Evolutionary conservation across 2,329 filamentous ascomycete genomes (phyloP).

Genomic region (Fusarium longipes): DNA sequence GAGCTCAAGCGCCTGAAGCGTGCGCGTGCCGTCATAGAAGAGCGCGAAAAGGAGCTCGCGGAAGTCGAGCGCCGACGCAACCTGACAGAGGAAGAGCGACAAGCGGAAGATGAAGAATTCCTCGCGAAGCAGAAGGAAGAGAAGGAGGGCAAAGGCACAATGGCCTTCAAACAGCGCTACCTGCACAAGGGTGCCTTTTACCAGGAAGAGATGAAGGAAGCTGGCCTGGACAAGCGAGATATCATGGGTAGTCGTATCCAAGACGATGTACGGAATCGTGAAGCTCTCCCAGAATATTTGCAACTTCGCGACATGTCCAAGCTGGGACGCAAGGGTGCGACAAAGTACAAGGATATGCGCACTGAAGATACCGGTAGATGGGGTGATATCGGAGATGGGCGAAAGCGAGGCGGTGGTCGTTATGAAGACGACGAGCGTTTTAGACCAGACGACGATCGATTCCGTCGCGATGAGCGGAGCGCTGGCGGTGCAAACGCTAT

Average conservation of each 20-base stretch:
- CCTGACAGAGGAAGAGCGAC: constrained; percentile 86
- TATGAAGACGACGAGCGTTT: constrained; percentile 73
- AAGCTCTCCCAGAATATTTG: constrained; percentile 88
- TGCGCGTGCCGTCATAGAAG: constrained; percentile 85
- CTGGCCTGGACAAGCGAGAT: constrained; percentile 82
- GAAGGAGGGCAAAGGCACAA: constrained; percentile 80
- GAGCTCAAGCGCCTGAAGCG: constrained; percentile 91
- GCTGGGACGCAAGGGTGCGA: constrained; percentile 89
- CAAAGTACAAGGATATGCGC: constrained; percentile 88
- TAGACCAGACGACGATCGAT: constrained; percentile 69
- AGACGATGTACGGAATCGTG: constrained; percentile 85
- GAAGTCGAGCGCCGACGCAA: constrained; percentile 90
- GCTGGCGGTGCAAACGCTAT: constrained; percentile 76
- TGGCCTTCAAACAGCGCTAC: constrained; percentile 94
- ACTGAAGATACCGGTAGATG: constrained; percentile 91
- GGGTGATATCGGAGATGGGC: constrained; percentile 72
- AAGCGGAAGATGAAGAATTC: constrained; percentile 83
- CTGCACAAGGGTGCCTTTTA: constrained; percentile 98
- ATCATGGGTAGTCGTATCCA: constrained; percentile 86
- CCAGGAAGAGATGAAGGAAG: constrained; percentile 79
- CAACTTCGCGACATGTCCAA: constrained; percentile 95
- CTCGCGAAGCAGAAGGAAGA: constrained; percentile 84
- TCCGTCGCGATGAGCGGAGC: constrained; percentile 56
- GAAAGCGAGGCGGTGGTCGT: constrained; percentile 49
- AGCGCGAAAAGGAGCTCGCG: constrained; percentile 83